phyloP scores from a whole-genome alignment of 2,329 filamentous ascomycete species.

The Amauroascus niger region DNA sequence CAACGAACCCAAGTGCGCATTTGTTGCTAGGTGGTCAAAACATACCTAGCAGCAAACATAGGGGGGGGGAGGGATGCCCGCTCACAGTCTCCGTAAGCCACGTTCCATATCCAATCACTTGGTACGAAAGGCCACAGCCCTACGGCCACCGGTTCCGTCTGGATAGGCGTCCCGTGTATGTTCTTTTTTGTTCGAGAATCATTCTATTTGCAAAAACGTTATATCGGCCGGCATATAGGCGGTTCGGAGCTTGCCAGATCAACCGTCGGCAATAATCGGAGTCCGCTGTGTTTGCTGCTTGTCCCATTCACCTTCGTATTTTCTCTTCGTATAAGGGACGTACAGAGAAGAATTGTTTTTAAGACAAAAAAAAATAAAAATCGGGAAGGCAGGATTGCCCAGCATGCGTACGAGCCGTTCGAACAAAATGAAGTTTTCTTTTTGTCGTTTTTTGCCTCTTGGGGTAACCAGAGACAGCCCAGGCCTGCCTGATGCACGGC shows the following conservation, averaged over 20 bases:
- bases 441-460: background rate
- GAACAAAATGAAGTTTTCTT: background rate
- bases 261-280: background rate
- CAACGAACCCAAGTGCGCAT: background rate
- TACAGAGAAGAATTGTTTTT: background rate
- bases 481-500: background rate
- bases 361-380: background rate
- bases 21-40: background rate
- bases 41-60: no score
- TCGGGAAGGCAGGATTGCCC: background rate
- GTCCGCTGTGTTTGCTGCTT: background rate
- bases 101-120: background rate
- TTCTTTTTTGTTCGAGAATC: slow-evolving; percentile 1
- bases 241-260: background rate
- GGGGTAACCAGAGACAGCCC: background rate
- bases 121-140: background rate
- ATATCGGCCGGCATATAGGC: background rate
- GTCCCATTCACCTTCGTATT: slow-evolving; percentile 1
- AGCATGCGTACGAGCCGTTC: background rate
- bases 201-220: background rate
- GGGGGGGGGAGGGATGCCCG: background rate
- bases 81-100: background rate
- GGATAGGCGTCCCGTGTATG: background rate
- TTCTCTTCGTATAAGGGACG: background rate
- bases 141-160: background rate